These are phyloP conservation scores for Acer campestre DNA, from an alignment of 345 rosid species.

Conservation along the genomic window DNA sequence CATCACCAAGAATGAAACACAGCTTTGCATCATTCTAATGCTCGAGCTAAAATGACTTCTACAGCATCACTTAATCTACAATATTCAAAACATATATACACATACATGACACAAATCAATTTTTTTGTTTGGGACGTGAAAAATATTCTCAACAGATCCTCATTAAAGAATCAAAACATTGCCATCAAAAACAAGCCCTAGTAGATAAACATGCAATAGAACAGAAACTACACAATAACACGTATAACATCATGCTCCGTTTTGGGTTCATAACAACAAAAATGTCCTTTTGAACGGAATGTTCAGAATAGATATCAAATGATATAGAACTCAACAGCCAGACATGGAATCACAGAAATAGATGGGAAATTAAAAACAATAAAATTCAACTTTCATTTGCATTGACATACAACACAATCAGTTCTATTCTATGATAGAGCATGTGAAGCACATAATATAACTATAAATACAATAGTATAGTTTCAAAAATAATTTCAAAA, in stretches of 20 bases:
- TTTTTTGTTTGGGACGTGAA: not conserved
- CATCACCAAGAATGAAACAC: not conserved
- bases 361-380: not conserved
- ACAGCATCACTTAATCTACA: not conserved
- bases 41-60: not conserved
- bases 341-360: not conserved
- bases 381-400: slow-evolving; percentile 2
- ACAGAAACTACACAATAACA: not conserved
- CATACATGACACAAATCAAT: not conserved
- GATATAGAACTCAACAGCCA: not conserved
- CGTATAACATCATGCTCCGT: not conserved
- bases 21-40: slow-evolving; percentile 6
- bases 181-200: not conserved
- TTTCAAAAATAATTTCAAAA: not conserved
- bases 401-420: not conserved
- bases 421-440: not conserved
- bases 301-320: not conserved
- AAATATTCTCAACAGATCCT: not conserved
- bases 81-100: not conserved
- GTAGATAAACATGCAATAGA: not conserved
- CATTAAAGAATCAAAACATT: not conserved
- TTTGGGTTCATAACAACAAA: not conserved
- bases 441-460: not conserved
- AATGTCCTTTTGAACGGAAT: not conserved
- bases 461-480: not conserved